These are phyloP conservation scores for Akanthomyces muscarius DNA, from an alignment of 2,329 filamentous ascomycete species.

Conservation along the genomic window DNA sequence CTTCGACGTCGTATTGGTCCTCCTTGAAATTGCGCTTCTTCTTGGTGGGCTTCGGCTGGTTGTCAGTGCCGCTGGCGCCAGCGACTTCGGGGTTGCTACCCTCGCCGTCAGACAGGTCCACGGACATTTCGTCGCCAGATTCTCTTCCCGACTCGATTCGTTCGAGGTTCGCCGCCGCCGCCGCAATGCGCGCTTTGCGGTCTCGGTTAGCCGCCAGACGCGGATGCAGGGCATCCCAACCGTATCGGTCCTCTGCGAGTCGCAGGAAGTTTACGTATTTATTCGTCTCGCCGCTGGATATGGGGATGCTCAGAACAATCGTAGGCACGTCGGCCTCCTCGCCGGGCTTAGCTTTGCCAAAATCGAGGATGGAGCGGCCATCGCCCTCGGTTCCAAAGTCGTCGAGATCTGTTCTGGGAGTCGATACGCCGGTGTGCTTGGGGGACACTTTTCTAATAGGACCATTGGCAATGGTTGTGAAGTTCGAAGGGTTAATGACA, in stretches of 20 bases:
- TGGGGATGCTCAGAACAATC: constrained; percentile 77
- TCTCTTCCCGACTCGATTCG: constrained; percentile 65
- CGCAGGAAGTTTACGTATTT: constrained; percentile 95
- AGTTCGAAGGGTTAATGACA: constrained; percentile 37
- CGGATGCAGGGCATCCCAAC: constrained; percentile 90
- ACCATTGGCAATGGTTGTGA: constrained; percentile 38
- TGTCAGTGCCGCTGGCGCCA: constrained; percentile 56
- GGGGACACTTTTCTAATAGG: constrained; percentile 45
- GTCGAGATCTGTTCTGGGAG: constrained; percentile 50
- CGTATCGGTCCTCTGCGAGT: constrained; percentile 88
- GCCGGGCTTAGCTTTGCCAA: constrained; percentile 55
- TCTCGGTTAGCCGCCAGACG: constrained; percentile 85
- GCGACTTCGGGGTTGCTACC: constrained; percentile 88
- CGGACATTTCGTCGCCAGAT: constrained; percentile 78
- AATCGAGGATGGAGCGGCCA: constrained; percentile 58
- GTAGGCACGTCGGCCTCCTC: constrained; percentile 62
- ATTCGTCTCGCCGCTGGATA: constrained; percentile 72
- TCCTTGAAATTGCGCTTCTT: constrained; percentile 78
- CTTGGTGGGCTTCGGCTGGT: constrained; percentile 65
- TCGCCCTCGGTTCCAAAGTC: constrained; percentile 39
- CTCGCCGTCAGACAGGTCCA: constrained; percentile 69
- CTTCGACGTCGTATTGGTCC: constrained; percentile 79
- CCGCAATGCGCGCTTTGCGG: constrained; percentile 81
- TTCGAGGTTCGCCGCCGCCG: constrained; percentile 81
- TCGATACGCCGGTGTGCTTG: constrained; percentile 40